These are phyloP conservation scores for Trifolium repens DNA, from an alignment of 306 rosid species.

Conservation along the genomic window DNA sequence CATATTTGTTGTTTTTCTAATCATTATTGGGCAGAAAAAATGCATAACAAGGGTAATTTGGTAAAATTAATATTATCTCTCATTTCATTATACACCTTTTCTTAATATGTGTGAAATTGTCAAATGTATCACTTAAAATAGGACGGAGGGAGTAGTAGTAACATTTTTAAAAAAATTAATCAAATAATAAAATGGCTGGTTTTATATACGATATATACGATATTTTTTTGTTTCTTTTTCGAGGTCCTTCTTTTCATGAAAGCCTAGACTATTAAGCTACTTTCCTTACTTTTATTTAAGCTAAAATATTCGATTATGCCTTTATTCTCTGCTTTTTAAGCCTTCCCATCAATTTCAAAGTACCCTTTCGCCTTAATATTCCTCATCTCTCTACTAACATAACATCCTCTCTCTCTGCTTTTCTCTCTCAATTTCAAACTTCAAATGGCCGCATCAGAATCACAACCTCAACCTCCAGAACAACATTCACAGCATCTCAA, in stretches of 20 bases:
- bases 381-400: constrained; percentile 20
- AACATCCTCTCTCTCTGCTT: constrained; percentile 3
- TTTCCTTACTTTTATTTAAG: neutral
- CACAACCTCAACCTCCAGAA: constrained; percentile 43
- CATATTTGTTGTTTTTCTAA: no score
- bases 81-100: no score
- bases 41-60: no score
- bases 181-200: no score
- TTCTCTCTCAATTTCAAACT: constrained; percentile 23
- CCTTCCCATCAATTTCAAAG: constrained; percentile 30
- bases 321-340: constrained; percentile 43
- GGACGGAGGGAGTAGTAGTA: no score
- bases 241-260: constrained; percentile 46
- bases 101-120: no score
- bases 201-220: no score
- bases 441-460: constrained; percentile 67
- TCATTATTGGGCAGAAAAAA: no score
- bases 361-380: constrained; percentile 20
- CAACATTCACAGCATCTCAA: constrained; percentile 48
- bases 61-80: no score
- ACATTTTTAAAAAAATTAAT: no score
- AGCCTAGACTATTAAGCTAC: constrained; percentile 9
- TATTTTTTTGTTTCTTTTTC: constrained; percentile 19
- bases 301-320: constrained; percentile 23
- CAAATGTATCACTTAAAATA: no score